Evolutionary conservation across 257 asterid genomes (phyloP).

Genomic region (Voacanga thouarsii): DNA sequence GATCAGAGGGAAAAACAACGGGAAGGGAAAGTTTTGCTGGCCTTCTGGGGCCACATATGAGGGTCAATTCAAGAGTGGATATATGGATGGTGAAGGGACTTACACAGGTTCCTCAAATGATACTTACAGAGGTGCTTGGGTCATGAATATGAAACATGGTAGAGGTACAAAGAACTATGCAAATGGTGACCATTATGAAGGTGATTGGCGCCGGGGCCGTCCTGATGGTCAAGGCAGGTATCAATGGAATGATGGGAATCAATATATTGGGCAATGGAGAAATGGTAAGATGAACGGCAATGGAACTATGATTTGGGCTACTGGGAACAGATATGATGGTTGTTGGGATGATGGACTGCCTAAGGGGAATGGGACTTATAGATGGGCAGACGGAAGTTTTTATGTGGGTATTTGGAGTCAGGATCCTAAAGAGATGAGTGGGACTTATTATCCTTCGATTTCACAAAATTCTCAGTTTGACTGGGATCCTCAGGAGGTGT

Average conservation of each 20-base stretch:
- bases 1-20: slow-evolving; percentile 57
- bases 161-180: slow-evolving; percentile 52
- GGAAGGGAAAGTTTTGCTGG: slow-evolving; percentile 88
- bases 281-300: slow-evolving; percentile 65
- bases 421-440: slow-evolving; percentile 62
- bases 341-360: slow-evolving; percentile 79
- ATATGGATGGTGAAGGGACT: slow-evolving; percentile 86
- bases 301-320: slow-evolving; percentile 73
- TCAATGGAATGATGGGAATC: slow-evolving; percentile 72
- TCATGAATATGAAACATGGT: slow-evolving; percentile 63
- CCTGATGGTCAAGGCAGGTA: slow-evolving; percentile 80
- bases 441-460: slow-evolving; percentile 68
- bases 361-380: slow-evolving; percentile 69
- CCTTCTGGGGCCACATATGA: slow-evolving; percentile 88
- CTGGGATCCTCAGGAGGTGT: slow-evolving; percentile 76
- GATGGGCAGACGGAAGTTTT: slow-evolving; percentile 81
- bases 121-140: slow-evolving; percentile 71
- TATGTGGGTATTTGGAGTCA: slow-evolving; percentile 85
- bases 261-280: slow-evolving; percentile 77
- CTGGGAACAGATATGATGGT: slow-evolving; percentile 76
- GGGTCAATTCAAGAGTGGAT: slow-evolving; percentile 77
- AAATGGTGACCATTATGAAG: slow-evolving; percentile 75
- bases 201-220: slow-evolving; percentile 63
- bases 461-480: slow-evolving; percentile 37
- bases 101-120: slow-evolving; percentile 61